These are phyloP conservation scores for Aureobasidium sp. DNA, from an alignment of 2,329 filamentous ascomycete genomes.

Conservation along the genomic window DNA sequence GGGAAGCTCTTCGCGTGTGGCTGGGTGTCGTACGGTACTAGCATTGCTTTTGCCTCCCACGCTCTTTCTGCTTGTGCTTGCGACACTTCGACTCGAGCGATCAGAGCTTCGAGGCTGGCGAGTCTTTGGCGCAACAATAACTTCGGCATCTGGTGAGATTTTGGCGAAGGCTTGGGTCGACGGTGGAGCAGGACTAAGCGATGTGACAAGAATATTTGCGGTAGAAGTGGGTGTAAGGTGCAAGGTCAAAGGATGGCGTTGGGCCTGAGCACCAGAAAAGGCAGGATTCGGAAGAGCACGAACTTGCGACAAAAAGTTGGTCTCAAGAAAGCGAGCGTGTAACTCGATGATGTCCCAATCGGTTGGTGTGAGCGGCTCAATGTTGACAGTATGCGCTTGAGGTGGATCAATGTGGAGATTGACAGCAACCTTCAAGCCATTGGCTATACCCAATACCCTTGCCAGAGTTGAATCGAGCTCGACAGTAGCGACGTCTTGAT, in stretches of 20 bases:
- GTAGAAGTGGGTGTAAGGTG: conserved; percentile 94
- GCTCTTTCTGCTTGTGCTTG: conserved; percentile 71
- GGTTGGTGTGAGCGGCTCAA: conserved; percentile 78
- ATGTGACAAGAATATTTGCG: conserved; percentile 80
- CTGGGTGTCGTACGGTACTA: conserved; percentile 60
- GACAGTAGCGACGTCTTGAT: conserved; percentile 69
- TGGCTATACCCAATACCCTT: conserved; percentile 64
- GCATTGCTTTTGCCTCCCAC: conserved; percentile 60
- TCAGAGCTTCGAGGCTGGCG: conserved; percentile 59
- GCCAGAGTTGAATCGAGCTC: conserved; percentile 86
- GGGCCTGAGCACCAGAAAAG: conserved; percentile 46
- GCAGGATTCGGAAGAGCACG: conserved; percentile 81
- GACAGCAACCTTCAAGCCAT: conserved; percentile 69
- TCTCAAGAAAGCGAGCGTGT: conserved; percentile 88
- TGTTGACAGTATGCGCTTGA: conserved; percentile 87
- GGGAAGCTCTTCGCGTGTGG: conserved; percentile 56
- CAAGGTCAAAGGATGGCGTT: conserved; percentile 74
- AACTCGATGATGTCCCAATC: conserved; percentile 68
- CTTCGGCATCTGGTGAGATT: conserved; percentile 87
- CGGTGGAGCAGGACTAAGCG: conserved; percentile 67
- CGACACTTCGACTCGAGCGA: conserved; percentile 70
- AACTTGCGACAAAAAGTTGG: conserved; percentile 89
- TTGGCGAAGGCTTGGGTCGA: conserved; percentile 74
- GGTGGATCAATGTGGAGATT: conserved; percentile 82
- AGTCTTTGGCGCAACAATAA: conserved; percentile 92